phyloP scores from a whole-genome alignment of 1,284 basidiomycete genomes.

The Leccinum variabile region DNA sequence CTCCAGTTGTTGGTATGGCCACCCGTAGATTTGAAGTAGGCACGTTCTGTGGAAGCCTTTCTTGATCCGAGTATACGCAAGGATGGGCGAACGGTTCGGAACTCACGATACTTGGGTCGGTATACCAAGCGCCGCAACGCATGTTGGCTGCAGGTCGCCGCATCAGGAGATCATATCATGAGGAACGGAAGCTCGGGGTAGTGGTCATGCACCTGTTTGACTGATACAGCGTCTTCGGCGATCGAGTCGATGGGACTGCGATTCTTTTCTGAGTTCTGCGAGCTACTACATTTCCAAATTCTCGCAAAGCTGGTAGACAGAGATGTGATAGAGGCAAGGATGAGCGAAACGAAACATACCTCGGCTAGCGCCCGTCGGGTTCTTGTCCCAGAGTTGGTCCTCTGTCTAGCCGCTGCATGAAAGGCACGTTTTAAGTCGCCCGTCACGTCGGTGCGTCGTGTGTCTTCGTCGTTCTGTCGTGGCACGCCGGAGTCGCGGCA shows the following conservation, averaged over 20 bases:
- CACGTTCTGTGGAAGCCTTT: constrained; percentile 45
- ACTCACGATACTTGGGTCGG: constrained; percentile 66
- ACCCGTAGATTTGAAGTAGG: constrained; percentile 98
- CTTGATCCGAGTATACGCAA: neutral
- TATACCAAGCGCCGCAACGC: constrained; percentile 95
- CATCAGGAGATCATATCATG: neutral
- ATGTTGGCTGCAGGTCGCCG: constrained; percentile 67
- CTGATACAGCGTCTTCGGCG: constrained; percentile 71
- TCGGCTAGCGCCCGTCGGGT: too few relatives aligned
- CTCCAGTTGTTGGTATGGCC: constrained; percentile 88
- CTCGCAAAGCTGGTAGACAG: too few relatives aligned
- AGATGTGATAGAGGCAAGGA: too few relatives aligned
- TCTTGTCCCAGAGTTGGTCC: too few relatives aligned
- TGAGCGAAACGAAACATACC: too few relatives aligned
- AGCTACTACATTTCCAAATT: neutral
- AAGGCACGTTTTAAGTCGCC: too few relatives aligned
- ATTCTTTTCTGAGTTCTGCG: constrained; percentile 55
- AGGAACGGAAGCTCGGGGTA: constrained; percentile 54
- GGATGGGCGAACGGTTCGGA: neutral
- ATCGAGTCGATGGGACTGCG: constrained; percentile 81
- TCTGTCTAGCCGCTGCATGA: too few relatives aligned
- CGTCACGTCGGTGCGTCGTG: too few relatives aligned
- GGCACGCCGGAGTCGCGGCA: too few relatives aligned
- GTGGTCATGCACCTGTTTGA: constrained; percentile 53
- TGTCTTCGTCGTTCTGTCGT: too few relatives aligned